Base-by-base conservation (phyloP, 2,329 filamentous ascomycete species). In the Pestalotiopsis sp. region DNA sequence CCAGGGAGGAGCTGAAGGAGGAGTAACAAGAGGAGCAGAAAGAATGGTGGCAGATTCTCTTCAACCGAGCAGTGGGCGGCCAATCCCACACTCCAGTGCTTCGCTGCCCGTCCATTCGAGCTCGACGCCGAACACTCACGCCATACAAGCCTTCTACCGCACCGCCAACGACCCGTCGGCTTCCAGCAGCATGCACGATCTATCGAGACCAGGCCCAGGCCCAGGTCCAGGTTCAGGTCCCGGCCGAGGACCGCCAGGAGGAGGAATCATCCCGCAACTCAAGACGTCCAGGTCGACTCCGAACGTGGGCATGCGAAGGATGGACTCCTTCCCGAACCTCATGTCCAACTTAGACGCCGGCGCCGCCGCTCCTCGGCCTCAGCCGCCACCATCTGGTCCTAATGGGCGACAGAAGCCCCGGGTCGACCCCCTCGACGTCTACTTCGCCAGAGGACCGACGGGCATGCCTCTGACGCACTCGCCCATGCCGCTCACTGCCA, bases 381-480 rank as follows among this genome's bases (percentile, higher is more conserved):
- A 75, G 6, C 78, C 78, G 3, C 71, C 31, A 36, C 31, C 31
- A 36, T 36, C 31, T 2, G 31, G 31, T 36, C 31, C 76, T 20
- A 76, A 75, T 25, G 79, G 78, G 4, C 79, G 75, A 27, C 80
- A 77, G 59, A 82, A 80, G 67, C 78, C 80, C 4, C 84, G 83
- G 79, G 78, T 84, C 6, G 85, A 84, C 69, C 83, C 85, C 0
- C 78, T 87, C n/a, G 83, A 86, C 13, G 80, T 84, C 39, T 82
- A 85, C 68, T 84, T 84, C 69, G 72, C 72, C 65, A 81, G 73
- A 69, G 76, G 73, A 65, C 73, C 61, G 61, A 73, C 65, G 72
- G 7, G 75, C 71, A 13, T 76, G 77, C 31, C 31, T 36, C 31
- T 36, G 31, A 36, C 31, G 31, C 31, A 36, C 31, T 36, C 31